phyloP scores from a whole-genome alignment of 1,284 basidiomycete genomes.

The Wallemia ichthyophaga region DNA sequence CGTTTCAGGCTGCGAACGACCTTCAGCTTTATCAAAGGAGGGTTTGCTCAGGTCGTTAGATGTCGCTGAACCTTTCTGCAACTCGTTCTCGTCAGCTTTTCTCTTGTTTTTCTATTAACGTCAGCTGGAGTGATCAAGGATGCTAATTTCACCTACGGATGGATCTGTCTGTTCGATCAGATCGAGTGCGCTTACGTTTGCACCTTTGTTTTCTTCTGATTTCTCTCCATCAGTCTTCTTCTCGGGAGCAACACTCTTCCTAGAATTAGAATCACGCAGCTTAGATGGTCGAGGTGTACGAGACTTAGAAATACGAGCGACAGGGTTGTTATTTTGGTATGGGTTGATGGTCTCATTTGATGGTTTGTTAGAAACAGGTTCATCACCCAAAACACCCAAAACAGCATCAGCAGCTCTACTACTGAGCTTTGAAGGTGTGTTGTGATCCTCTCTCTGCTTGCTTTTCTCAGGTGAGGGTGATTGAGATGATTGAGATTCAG shows the following conservation, averaged over 20 bases:
- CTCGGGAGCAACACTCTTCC: background rate
- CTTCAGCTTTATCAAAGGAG: too few relatives aligned
- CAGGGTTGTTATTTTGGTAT: background rate
- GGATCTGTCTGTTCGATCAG: background rate
- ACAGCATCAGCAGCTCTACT: background rate
- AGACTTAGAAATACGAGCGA: background rate
- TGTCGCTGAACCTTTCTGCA: too few relatives aligned
- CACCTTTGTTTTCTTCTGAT: background rate
- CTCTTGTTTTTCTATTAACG: background rate
- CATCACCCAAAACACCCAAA: background rate
- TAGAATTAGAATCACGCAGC: too few relatives aligned
- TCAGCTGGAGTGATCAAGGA: background rate
- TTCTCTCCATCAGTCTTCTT: background rate
- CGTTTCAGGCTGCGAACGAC: too few relatives aligned
- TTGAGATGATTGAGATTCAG: background rate
- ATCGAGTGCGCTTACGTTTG: background rate
- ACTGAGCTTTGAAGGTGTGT: background rate
- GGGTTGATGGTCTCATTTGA: background rate
- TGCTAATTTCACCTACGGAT: background rate
- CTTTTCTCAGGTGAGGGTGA: background rate
- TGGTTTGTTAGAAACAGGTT: background rate
- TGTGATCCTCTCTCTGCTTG: background rate
- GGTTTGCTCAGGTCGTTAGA: too few relatives aligned
- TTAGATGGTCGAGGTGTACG: background rate
- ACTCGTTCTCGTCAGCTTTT: background rate